A percentile compares a stretch with the other conserved stretches of the same genome.
phyloP scores from a whole-genome alignment of 163 green algal species.

The Picocystis sp. region DNA sequence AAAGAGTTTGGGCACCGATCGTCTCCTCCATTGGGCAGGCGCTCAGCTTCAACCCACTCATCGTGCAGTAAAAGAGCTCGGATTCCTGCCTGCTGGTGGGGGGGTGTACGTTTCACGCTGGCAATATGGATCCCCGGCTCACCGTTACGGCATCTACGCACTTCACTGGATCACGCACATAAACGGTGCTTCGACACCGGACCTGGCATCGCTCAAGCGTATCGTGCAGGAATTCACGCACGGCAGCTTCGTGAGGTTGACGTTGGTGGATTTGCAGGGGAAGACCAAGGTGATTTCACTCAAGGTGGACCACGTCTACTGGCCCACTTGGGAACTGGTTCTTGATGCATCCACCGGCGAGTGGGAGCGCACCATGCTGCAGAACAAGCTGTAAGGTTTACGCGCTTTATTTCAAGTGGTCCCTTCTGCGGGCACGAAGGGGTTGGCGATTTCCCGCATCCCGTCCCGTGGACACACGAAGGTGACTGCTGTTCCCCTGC shows the following conservation, averaged over 20 bases:
- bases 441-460: conserved; percentile 82
- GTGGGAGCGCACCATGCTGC: neutral
- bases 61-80: conserved; percentile 52
- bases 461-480: conserved; percentile 65
- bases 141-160: conserved; percentile 68
- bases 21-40: conserved; percentile 73
- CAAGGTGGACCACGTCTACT: conserved; percentile 69
- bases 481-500: conserved; percentile 81
- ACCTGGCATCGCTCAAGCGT: conserved; percentile 54
- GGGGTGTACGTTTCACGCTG: conserved; percentile 76
- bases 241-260: conserved; percentile 50
- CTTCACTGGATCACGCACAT: conserved; percentile 44
- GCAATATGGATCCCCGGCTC: conserved; percentile 67
- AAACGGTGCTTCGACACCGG: conserved; percentile 24
- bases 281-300: conserved; percentile 51
- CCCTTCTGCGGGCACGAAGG: conserved; percentile 37
- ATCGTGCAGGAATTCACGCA: conserved; percentile 35
- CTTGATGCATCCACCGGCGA: conserved; percentile 2
- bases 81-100: conserved; percentile 40
- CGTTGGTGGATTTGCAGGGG: conserved; percentile 12
- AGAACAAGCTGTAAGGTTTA: no score
- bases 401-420: no score
- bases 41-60: conserved; percentile 75
- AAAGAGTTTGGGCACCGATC: conserved; percentile 52
- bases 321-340: conserved; percentile 32